Evolutionary conservation across 306 rosid genomes (phyloP).

Genomic region (Vigna nakashimae): DNA sequence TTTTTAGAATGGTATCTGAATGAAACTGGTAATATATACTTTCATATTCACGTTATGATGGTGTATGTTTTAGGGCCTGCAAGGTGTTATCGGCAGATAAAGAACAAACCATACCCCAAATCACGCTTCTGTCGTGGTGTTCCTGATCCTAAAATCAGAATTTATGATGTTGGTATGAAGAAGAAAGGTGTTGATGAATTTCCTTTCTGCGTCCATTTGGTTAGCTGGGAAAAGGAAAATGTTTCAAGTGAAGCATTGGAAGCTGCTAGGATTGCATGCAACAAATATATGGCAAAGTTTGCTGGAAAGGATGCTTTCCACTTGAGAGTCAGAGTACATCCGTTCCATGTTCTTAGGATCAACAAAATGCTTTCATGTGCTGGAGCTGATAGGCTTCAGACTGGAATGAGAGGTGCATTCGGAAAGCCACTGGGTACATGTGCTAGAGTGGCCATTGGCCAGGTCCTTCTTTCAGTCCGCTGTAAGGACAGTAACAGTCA

Average conservation of each 20-base stretch:
- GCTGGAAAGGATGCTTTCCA: slow-evolving; percentile 92
- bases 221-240: slow-evolving; percentile 91
- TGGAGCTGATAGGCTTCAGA: slow-evolving; percentile 87
- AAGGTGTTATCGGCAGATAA: slow-evolving; percentile 82
- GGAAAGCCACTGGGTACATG: slow-evolving; percentile 79
- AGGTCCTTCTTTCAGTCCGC: slow-evolving; percentile 85
- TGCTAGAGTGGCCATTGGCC: slow-evolving; percentile 84
- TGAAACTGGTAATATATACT: background rate
- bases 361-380: slow-evolving; percentile 84
- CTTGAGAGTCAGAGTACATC: slow-evolving; percentile 90
- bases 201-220: slow-evolving; percentile 91
- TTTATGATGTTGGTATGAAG: slow-evolving; percentile 94
- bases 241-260: slow-evolving; percentile 89
- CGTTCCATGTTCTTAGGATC: slow-evolving; percentile 88
- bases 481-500: slow-evolving; percentile 80
- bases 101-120: slow-evolving; percentile 85
- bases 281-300: slow-evolving; percentile 84
- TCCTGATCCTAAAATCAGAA: slow-evolving; percentile 91
- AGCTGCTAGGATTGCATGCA: slow-evolving; percentile 89
- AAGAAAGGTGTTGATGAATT: slow-evolving; percentile 93
- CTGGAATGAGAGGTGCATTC: slow-evolving; percentile 92
- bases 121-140: slow-evolving; percentile 96
- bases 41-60: background rate
- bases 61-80: slow-evolving; percentile 70
- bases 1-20: background rate